Conservation (phyloP, 1,284 basidiomycete species). For the Vanrija humicola region DNA sequence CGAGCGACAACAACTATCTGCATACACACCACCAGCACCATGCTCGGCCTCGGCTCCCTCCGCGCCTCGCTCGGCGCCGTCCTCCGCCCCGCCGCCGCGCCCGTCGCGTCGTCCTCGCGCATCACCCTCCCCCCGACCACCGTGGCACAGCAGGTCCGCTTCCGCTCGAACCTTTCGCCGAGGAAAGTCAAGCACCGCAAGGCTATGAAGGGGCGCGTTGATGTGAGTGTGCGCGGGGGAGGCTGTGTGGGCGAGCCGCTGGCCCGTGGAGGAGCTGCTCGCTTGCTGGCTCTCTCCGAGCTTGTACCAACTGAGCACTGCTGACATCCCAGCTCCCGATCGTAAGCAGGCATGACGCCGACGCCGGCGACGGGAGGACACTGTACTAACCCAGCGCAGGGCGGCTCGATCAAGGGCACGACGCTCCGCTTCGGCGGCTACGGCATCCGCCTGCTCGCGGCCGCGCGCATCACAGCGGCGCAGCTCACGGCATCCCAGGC, state of each 20-base stretch:
- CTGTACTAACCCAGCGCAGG: constrained; percentile 36
- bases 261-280: too few relatives aligned
- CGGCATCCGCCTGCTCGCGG: constrained; percentile 84
- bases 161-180: constrained; percentile 68
- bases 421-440: constrained; percentile 82
- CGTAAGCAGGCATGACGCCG: too few relatives aligned
- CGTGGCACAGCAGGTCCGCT: constrained; percentile 40
- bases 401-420: constrained; percentile 90
- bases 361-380: too few relatives aligned
- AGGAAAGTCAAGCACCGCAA: constrained; percentile 75
- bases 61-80: constrained; percentile 5
- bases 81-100: constrained; percentile 12
- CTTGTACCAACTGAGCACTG: background rate
- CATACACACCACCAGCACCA: constrained; percentile 2
- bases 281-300: background rate
- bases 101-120: constrained; percentile 6
- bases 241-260: background rate
- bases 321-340: too few relatives aligned
- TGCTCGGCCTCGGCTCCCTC: constrained; percentile 19
- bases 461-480: constrained; percentile 81
- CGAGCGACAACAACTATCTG: background rate
- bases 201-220: constrained; percentile 80
- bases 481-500: constrained; percentile 84
- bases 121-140: constrained; percentile 1
- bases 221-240: constrained; percentile 54